These are phyloP conservation scores for Aspergillus melleus DNA, from an alignment of 2,329 filamentous ascomycete species.

Conservation along the genomic window DNA sequence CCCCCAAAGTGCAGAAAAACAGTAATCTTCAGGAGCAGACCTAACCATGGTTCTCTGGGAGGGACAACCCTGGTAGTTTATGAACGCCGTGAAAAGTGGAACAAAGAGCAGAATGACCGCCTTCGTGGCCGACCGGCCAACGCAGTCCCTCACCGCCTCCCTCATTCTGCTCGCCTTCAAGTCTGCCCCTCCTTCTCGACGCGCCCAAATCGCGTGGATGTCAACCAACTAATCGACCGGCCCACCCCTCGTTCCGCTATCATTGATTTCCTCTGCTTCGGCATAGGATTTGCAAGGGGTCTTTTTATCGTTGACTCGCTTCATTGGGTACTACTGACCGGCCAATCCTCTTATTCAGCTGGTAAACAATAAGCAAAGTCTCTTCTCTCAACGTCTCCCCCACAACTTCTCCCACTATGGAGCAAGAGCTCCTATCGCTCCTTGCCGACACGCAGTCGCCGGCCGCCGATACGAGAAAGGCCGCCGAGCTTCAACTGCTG, in stretches of 20 bases:
- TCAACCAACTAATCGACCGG: neutral
- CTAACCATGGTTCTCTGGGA: neutral
- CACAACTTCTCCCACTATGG: slow-evolving; percentile 58
- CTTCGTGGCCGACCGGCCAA: neutral
- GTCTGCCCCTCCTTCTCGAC: slow-evolving; percentile 13
- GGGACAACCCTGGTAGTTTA: neutral
- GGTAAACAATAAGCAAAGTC: neutral
- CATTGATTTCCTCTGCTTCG: neutral
- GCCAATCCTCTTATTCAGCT: neutral
- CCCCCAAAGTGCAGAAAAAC: neutral
- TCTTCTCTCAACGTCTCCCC: slow-evolving; percentile 1
- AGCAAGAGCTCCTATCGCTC: slow-evolving; percentile 86
- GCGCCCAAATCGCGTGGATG: slow-evolving; percentile 15
- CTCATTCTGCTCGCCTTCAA: slow-evolving; percentile 10
- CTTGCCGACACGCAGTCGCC: slow-evolving; percentile 82
- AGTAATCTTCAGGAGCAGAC: neutral
- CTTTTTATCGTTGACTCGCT: neutral
- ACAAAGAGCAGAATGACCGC: neutral
- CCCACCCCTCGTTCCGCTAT: neutral
- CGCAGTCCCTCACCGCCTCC: slow-evolving; percentile 18
- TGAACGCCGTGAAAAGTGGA: no score
- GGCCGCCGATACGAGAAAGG: slow-evolving; percentile 73
- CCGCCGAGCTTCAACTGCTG: slow-evolving; percentile 81
- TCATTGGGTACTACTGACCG: neutral
- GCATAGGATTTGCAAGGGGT: neutral